Evolutionary conservation across 176 grass and related monocot genomes (phyloP), one percentile per base, ranked within the genome.

Genomic region (Ensete ventricosum): DNA sequence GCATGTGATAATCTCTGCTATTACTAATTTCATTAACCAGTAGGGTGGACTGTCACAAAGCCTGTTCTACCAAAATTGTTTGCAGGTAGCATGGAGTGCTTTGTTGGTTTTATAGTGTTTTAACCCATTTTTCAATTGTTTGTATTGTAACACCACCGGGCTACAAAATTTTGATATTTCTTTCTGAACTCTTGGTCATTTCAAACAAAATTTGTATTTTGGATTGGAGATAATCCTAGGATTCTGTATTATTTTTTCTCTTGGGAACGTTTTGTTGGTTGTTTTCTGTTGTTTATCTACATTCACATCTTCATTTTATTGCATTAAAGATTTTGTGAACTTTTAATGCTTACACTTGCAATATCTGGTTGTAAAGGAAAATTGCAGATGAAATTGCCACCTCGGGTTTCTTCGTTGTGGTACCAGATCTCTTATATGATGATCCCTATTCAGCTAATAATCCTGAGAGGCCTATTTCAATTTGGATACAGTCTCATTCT

Each of bases 341-440:
- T 25, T 82, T 69, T 50, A 68, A 43, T 19, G 64, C 17, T 14
- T 43, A 69, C 57, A 21, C 12, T 65, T 53, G 52, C 75, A 24
- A 53, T 64, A n/a, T 74, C 11, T 79, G 20, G 21, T 71, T 72
- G 14, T 85, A 73, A 76, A 96, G 92, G 86, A 89, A 89, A 74
- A 77, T 96, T 74, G 89, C 92, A 52, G 86, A 96, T 62, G 87
- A 89, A 80, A 77, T 89, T 74, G 86, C 92, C 25, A 81, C 66
- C 14, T 81, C 74, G 21, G 86, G 89, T 27, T 92, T 81, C 82
- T 87, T 80, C 75, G 92, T 84, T 25, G 84, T 89, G 71, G 92
- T 92, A 16, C 89, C 89, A 53, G 92, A 96, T 87, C 88, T 96
- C 67, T 58, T 89, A 8, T 80, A 89, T 72, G 92, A 86, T 43